Evolutionary conservation across 495 filamentous ascomycete genomes (phyloP).

Genomic region (Penicillium paxilli): DNA sequence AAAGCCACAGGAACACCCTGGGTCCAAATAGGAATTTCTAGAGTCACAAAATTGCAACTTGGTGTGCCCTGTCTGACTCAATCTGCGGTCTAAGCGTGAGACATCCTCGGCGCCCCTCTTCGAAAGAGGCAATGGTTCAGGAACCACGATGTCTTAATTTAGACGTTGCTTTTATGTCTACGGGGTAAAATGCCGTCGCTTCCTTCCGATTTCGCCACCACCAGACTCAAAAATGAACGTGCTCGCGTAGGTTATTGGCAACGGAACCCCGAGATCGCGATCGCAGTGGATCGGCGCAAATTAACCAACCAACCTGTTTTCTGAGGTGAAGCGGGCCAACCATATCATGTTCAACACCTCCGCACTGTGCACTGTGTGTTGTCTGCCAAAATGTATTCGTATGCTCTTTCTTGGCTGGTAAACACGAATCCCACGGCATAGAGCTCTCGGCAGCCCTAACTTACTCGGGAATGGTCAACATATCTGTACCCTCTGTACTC

Average conservation of each 20-base stretch:
- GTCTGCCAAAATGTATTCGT: not conserved
- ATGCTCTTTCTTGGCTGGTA: not conserved
- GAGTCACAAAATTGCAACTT: not conserved
- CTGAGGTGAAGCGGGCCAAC: not conserved
- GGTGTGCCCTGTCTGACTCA: not conserved
- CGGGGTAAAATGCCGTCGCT: not conserved
- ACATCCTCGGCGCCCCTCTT: constrained; percentile 4
- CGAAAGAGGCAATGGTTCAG: constrained; percentile 5
- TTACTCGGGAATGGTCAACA: not conserved
- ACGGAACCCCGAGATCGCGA: constrained; percentile 15
- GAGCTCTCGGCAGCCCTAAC: constrained; percentile 6
- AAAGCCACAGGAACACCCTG: not conserved
- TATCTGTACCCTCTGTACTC: too few relatives aligned
- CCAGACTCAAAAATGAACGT: constrained; percentile 9
- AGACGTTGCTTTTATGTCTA: not conserved
- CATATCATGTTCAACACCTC: not conserved
- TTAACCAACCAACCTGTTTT: not conserved
- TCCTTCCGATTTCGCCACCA: constrained; percentile 4
- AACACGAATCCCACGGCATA: not conserved
- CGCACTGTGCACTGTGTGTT: not conserved
- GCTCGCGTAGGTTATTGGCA: constrained; percentile 5
- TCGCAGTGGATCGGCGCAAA: constrained; percentile 10
- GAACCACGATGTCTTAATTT: not conserved
- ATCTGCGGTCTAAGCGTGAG: constrained; percentile 13
- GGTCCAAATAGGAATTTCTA: not conserved